Base-by-base conservation (phyloP, 192 early-diverging fungal genomes). In the Coemansia reversa region DNA sequence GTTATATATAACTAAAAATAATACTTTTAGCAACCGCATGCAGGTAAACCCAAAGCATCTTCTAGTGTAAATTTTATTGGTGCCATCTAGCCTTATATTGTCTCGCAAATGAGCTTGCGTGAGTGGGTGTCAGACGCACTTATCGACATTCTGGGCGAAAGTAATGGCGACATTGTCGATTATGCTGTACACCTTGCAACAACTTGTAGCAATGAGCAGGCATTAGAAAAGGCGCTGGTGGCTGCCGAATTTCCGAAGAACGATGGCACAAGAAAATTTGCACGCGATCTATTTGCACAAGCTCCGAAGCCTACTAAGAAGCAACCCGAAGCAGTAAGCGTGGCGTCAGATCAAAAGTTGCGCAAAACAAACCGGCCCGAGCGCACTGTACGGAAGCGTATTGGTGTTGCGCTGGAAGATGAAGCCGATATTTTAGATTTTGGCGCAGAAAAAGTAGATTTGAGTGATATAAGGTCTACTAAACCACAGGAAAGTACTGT, bases 171-270 rank as follows among this genome's bases (percentile, higher is more conserved):
- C 7, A 63, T 72, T 12, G 74, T 81, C 55, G 79, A 81, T 29
- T 81, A 72, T 59, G 67, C 73, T 2, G 22, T 81, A 33, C 69
- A 81, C 53, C 54, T 81, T 25, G 79, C 65, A 8, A 25, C 61
- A 14, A 65, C 56, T n/a, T 61, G 77, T 62, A 19, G 29, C 20
- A 71, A 63, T 58, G 67, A 57, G 22, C 50, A 78, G 29, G 65
- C 59, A 24, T 75, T 96, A 20, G 63, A 79, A 2, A 32, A 60
- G 30, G 69, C 73, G 7, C 83, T 96, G 3, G 68, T 75, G 42
- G 84, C 74, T 19, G 85, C 83, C 27, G 88, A 90, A 18, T 81
- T 93, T 6, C 90, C 91, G 2, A 47, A 65, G n/a, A 75, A 81
- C 49, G 69, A 75, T 12, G 75, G 63, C 5, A 83, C 86, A 3